Evolutionary conservation across 352 stramenopile genomes (phyloP), one percentile per base, ranked within the genome.

Genomic region (Nothophytophthora sp.): DNA sequence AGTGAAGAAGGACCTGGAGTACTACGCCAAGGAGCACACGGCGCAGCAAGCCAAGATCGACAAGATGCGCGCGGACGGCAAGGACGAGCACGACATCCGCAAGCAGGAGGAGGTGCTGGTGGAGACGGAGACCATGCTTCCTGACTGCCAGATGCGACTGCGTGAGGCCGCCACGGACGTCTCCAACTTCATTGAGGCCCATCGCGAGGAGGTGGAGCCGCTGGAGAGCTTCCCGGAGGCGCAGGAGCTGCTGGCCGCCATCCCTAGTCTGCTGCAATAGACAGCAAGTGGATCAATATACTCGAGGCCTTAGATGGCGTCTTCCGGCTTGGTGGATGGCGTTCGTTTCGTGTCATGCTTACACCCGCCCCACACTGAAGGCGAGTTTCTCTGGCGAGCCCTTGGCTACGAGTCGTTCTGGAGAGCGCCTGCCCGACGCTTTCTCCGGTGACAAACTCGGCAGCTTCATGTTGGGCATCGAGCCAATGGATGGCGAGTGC

Each of bases 1-100:
- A 29, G 61, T 91, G 47, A 92, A 90, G 67, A 92, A 92, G 52
- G 82, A 92, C 46, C 60, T 92, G 15, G 79, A 84, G 60, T 92
- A 88, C 52, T 92, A 92, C 62, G 71, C 55, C 33, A 87, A 92
- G 54, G 82, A 92, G 58, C 76, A 84, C 60, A 43, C 55, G 8
- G 54, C 73, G 7, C 82, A 92, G 45, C 50, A 61, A 39, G 36
- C 33, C 16, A 83, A 83, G 61, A 85, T 92, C 47, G 80, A 78
- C 11, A 60, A 65, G 35, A 89, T 92, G 82, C 79, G 82, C 47
- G 45, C 46, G 12, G 77, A 81, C 16, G 22, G 36, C 7, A 70
- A 63, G 33, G 82, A 90, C 63, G 78, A 89, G 54, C 62, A 90
- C 56, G 79, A 90, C 54, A 73, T 92, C 52, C 78, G 76, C 30